Conservation (phyloP, 176 grass and related monocot genomes). For the Triticum turgidum region DNA sequence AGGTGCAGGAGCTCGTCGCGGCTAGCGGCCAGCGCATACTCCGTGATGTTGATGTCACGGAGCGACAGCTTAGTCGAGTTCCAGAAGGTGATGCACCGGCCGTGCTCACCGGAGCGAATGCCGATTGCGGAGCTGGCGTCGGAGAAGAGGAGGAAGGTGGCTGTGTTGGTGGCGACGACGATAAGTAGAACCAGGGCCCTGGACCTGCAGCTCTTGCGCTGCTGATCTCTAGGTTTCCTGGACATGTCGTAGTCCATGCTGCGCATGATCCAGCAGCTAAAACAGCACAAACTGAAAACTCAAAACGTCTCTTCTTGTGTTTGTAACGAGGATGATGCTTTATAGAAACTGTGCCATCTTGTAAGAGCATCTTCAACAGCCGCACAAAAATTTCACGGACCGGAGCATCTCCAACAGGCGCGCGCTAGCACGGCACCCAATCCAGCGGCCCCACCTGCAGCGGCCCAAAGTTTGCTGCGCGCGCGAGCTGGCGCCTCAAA, state of each 20-base stretch:
- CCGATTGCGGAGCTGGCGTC: not conserved
- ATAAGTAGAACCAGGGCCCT: slow-evolving; percentile 28
- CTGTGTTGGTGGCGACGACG: slow-evolving; percentile 31
- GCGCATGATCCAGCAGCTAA: slow-evolving; percentile 30
- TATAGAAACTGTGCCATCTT: not conserved
- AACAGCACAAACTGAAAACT: not conserved
- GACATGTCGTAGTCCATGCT: slow-evolving; percentile 46
- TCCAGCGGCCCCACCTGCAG: too few relatives aligned
- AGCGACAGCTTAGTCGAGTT: slow-evolving; percentile 23
- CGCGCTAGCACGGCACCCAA: too few relatives aligned
- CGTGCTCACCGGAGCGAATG: slow-evolving; percentile 12
- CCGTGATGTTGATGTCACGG: slow-evolving; percentile 29
- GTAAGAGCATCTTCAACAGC: too few relatives aligned
- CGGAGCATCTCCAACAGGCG: too few relatives aligned
- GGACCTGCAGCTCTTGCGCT: not conserved
- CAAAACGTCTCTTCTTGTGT: not conserved
- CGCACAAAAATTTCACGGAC: too few relatives aligned
- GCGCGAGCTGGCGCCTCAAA: too few relatives aligned
- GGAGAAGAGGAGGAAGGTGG: slow-evolving; percentile 49
- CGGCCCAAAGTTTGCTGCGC: too few relatives aligned
- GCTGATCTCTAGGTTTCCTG: slow-evolving; percentile 25
- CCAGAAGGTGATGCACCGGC: slow-evolving; percentile 24
- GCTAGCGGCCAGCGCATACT: slow-evolving; percentile 28
- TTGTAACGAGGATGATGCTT: not conserved
- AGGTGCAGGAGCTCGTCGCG: slow-evolving; percentile 36